phyloP scores from a whole-genome alignment of 371 early-diverging fungal genomes.

The Caulochytrium protostelioides region DNA sequence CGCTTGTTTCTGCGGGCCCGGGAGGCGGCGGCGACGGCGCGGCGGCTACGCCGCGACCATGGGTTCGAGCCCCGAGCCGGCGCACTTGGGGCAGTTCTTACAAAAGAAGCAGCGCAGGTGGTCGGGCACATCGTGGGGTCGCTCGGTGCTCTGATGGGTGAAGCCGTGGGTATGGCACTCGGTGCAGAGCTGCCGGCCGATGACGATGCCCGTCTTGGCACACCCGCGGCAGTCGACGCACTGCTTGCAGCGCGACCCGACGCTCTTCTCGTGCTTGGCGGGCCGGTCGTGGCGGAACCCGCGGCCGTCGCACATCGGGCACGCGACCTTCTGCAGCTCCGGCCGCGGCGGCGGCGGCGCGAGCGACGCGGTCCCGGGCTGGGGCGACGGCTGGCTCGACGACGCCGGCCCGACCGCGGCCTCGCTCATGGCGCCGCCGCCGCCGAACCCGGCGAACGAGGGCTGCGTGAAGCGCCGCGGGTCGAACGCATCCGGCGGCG shows the following conservation, averaged over 20 bases:
- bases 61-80: slow-evolving; percentile 6
- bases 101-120: slow-evolving; percentile 18
- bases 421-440: too few species aligned
- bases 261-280: neutral
- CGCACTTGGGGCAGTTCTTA: slow-evolving; percentile 10
- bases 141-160: slow-evolving; percentile 8
- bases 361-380: too few species aligned
- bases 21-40: too few species aligned
- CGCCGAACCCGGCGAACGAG: too few species aligned
- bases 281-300: slow-evolving; percentile 5
- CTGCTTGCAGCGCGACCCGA: neutral
- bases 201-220: slow-evolving; percentile 9
- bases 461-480: too few species aligned
- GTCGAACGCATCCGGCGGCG: too few species aligned
- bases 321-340: slow-evolving; percentile 2
- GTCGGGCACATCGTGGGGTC: slow-evolving; percentile 11
- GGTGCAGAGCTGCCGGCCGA: slow-evolving; percentile 9
- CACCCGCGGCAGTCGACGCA: neutral
- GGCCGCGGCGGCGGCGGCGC: too few species aligned
- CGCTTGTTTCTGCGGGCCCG: too few species aligned
- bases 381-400: too few species aligned
- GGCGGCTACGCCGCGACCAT: too few species aligned
- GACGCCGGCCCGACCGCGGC: too few species aligned
- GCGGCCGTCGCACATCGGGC: slow-evolving; percentile 10
- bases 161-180: slow-evolving; percentile 9